Evolutionary conservation across 208 protist genomes (phyloP).

Genomic region (Borovskyia barvae): DNA sequence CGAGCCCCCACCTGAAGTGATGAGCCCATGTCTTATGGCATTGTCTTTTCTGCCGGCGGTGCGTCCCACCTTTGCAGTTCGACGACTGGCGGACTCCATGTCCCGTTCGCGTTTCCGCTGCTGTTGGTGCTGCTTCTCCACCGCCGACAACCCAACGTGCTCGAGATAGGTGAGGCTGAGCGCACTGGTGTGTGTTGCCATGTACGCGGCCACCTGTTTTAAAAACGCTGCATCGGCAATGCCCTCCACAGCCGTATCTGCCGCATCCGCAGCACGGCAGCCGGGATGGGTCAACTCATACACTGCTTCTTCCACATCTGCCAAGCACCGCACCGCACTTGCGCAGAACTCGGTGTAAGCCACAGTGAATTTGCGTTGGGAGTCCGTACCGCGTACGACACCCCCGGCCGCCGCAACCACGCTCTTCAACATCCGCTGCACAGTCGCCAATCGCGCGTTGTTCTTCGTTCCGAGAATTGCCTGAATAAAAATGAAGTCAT

Average conservation of each 20-base stretch:
- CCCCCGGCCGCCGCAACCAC: slow-evolving; percentile 20
- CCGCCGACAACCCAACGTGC: slow-evolving; percentile 49
- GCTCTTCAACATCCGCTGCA: slow-evolving; percentile 32
- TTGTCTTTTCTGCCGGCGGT: neutral
- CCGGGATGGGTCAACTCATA: slow-evolving; percentile 57
- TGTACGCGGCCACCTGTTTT: slow-evolving; percentile 48
- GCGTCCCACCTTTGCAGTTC: slow-evolving; percentile 16
- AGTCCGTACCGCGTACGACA: slow-evolving; percentile 77
- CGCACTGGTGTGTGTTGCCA: slow-evolving; percentile 49
- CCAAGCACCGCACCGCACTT: slow-evolving; percentile 39
- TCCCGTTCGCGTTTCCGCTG: slow-evolving; percentile 35
- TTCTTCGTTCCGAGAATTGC: slow-evolving; percentile 2
- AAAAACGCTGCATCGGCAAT: slow-evolving; percentile 53
- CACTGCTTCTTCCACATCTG: slow-evolving; percentile 64
- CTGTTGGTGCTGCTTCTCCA: slow-evolving; percentile 35
- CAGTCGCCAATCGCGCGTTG: slow-evolving; percentile 9
- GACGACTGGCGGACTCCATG: slow-evolving; percentile 9
- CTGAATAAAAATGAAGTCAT: slow-evolving; percentile 9
- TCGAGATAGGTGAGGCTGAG: slow-evolving; percentile 63
- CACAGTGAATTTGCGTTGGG: slow-evolving; percentile 66
- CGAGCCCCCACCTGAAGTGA: neutral
- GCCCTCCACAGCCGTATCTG: slow-evolving; percentile 31
- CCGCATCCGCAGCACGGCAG: slow-evolving; percentile 29
- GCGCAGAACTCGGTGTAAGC: slow-evolving; percentile 74
- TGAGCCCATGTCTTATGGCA: no score